These are phyloP conservation scores for Tolypocladium ovalisporum DNA, from an alignment of 2,329 filamentous ascomycete genomes.

Conservation along the genomic window DNA sequence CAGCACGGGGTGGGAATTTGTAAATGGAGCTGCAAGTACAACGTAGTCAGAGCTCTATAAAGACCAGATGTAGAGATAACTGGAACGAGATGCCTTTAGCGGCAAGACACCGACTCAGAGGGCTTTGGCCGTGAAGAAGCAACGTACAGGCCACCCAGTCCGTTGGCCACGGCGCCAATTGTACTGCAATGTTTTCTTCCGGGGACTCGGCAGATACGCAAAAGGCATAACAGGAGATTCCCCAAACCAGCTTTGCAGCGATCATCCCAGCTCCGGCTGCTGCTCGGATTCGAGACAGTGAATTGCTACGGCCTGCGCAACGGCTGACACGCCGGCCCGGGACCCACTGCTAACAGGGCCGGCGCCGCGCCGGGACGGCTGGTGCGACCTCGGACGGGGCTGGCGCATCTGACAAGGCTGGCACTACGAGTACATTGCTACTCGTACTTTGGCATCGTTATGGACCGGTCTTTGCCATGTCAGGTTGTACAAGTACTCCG, in stretches of 20 bases:
- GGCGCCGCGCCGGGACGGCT: not conserved
- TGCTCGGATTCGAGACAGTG: too few relatives aligned
- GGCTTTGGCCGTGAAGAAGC: not conserved
- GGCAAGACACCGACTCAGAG: not conserved
- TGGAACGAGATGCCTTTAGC: not conserved
- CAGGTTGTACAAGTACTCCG: not conserved
- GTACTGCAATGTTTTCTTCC: too few relatives aligned
- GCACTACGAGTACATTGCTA: not conserved
- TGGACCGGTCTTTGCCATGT: not conserved
- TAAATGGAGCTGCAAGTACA: not conserved
- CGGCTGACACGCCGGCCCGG: not conserved
- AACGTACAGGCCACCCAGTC: too few relatives aligned
- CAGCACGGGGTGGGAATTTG: conserved; percentile 8
- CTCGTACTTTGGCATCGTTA: not conserved
- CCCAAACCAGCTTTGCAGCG: too few relatives aligned
- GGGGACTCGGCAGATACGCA: too few relatives aligned
- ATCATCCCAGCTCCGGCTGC: too few relatives aligned
- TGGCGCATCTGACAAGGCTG: not conserved
- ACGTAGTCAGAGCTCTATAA: not conserved
- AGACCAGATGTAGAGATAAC: not conserved
- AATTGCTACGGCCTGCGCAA: too few relatives aligned
- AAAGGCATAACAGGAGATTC: too few relatives aligned
- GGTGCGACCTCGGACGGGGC: not conserved
- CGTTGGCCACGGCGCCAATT: too few relatives aligned
- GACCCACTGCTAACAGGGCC: not conserved